A percentile compares a stretch with the other conserved stretches of the same genome.
Evolutionary conservation across 352 stramenopile species (phyloP).

Genomic region (Achlya hypogyna): DNA sequence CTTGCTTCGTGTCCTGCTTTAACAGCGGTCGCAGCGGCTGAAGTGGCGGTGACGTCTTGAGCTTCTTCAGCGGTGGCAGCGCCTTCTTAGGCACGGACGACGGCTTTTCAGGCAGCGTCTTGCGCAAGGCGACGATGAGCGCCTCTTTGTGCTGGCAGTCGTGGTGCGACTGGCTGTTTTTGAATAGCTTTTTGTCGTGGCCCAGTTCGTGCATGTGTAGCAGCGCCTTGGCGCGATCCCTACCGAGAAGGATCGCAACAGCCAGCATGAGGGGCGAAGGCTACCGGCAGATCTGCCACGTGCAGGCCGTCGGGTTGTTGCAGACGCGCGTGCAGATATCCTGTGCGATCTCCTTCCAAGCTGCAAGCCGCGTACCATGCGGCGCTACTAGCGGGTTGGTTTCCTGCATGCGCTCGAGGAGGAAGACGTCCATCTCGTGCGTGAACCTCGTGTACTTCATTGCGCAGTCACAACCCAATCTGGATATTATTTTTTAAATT

Average conservation of each 20-base stretch:
- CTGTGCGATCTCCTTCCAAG: slow-evolving; percentile 68
- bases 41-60: not conserved
- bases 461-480: slow-evolving; percentile 5
- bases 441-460: slow-evolving; percentile 77
- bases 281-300: slow-evolving; percentile 76
- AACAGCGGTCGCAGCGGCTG: not conserved
- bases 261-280: not conserved
- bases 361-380: slow-evolving; percentile 71
- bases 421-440: slow-evolving; percentile 60
- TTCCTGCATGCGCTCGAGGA: slow-evolving; percentile 57
- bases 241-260: slow-evolving; percentile 21
- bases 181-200: slow-evolving; percentile 80
- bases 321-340: slow-evolving; percentile 47
- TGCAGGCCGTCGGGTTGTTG: slow-evolving; percentile 62
- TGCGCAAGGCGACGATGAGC: slow-evolving; percentile 28
- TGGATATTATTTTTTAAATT: not conserved
- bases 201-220: slow-evolving; percentile 72
- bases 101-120: not conserved
- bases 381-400: slow-evolving; percentile 76
- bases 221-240: slow-evolving; percentile 61
- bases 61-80: not conserved
- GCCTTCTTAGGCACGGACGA: not conserved
- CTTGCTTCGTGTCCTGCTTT: not conserved
- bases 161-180: slow-evolving; percentile 48
- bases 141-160: slow-evolving; percentile 59